Conservation (phyloP, 2,329 filamentous ascomycete genomes). For the Fusarium illudens region DNA sequence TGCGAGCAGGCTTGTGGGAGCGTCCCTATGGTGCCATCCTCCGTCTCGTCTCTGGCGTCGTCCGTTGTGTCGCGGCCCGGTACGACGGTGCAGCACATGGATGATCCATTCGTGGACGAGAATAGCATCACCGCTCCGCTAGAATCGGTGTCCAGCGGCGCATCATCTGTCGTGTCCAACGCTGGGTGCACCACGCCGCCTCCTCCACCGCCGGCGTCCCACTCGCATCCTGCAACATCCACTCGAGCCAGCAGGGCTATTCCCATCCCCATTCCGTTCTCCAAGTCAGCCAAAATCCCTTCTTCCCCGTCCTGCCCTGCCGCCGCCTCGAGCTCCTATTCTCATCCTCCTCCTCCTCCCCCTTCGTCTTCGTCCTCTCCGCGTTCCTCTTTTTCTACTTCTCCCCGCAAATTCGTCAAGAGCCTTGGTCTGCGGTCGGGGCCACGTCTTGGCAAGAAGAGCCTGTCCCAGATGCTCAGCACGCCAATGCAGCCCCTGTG, state of each 20-base stretch:
- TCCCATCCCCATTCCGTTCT: slow-evolving; percentile 25
- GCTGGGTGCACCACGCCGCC: slow-evolving; percentile 35
- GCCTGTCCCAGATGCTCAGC: slow-evolving; percentile 40
- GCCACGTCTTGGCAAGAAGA: slow-evolving; percentile 35
- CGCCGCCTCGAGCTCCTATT: slow-evolving; percentile 6
- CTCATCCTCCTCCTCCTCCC: slow-evolving; percentile 4
- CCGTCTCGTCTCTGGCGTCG: slow-evolving; percentile 26
- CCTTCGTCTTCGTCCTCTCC: slow-evolving; percentile 34
- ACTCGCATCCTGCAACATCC: slow-evolving; percentile 27
- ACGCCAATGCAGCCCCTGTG: slow-evolving; percentile 38
- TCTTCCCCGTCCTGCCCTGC: slow-evolving; percentile 24
- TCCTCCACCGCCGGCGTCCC: slow-evolving; percentile 26
- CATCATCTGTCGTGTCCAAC: slow-evolving; percentile 38
- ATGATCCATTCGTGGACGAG: slow-evolving; percentile 39
- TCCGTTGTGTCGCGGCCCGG: slow-evolving; percentile 26
- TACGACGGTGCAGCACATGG: slow-evolving; percentile 20
- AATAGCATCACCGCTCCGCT: slow-evolving; percentile 38
- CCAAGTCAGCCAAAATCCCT: slow-evolving; percentile 24
- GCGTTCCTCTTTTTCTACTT: slow-evolving; percentile 37
- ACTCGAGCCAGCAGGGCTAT: slow-evolving; percentile 26
- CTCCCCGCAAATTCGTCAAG: slow-evolving; percentile 39
- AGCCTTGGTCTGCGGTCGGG: slow-evolving; percentile 42
- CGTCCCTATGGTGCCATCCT: slow-evolving; percentile 17
- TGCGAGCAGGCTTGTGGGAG: slow-evolving; percentile 8
- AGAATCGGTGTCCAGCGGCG: slow-evolving; percentile 31